Evolutionary conservation across 2,329 filamentous ascomycete species (phyloP).

Genomic region (Pseudogymnoascus sp.): DNA sequence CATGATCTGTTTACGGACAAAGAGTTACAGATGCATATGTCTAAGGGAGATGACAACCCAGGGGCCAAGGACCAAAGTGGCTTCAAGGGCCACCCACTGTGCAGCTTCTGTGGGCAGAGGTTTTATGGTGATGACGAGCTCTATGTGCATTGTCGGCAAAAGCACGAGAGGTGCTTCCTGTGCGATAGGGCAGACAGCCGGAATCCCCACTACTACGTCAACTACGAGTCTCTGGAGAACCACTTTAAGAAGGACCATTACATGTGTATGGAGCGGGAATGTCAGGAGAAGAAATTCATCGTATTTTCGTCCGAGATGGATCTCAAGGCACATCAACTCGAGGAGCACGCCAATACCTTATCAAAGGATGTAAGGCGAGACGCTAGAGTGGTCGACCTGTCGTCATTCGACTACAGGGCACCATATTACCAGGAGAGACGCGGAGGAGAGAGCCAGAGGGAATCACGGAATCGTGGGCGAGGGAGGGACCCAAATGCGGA

Average conservation of each 20-base stretch:
- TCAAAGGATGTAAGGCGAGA: conserved; percentile 80
- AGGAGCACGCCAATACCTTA: conserved; percentile 67
- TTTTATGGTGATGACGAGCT: conserved; percentile 97
- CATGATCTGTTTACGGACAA: conserved; percentile 81
- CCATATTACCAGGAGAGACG: conserved; percentile 54
- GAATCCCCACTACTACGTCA: conserved; percentile 80
- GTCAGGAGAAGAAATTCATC: conserved; percentile 93
- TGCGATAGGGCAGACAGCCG: conserved; percentile 54
- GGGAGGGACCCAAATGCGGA: conserved; percentile 85
- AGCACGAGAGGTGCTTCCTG: conserved; percentile 90
- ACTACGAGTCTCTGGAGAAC: conserved; percentile 77
- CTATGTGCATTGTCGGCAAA: conserved; percentile 85
- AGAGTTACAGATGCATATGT: conserved; percentile 81
- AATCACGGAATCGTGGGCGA: conserved; percentile 42
- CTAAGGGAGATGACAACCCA: conserved; percentile 79
- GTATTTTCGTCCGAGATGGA: conserved; percentile 95
- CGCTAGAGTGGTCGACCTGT: conserved; percentile 77
- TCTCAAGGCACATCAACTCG: conserved; percentile 84
- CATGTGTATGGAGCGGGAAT: conserved; percentile 75
- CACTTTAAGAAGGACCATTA: conserved; percentile 88
- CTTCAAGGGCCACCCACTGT: conserved; percentile 92
- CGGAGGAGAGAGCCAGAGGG: conserved; percentile 36
- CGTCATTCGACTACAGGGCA: conserved; percentile 69
- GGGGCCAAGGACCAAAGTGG: conserved; percentile 87
- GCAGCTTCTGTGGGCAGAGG: conserved; percentile 80